Base-by-base conservation (phyloP, 106 monocot species). In the Dendrobium nobile region DNA sequence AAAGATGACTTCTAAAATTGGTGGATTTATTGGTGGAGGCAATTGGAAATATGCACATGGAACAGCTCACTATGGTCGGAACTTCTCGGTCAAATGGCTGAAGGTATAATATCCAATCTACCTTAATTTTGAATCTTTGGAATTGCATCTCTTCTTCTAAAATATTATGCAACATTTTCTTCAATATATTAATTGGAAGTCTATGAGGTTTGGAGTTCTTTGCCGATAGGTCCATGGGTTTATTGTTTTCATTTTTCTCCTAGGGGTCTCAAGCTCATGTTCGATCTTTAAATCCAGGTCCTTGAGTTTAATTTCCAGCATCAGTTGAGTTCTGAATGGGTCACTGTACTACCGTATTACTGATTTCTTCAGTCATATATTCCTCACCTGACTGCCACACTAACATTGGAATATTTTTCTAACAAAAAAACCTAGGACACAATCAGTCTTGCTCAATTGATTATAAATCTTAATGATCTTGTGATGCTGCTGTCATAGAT, bases 1-100 rank as follows among this genome's bases (percentile, higher is more conserved):
- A 80, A 99, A 99, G 82, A 99, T 99, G 99, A 99, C 91, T 77
- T 99, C 99, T 61, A 92, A 88, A 86, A 99, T 99, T 88, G 99
- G 99, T 67, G 99, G 99, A 68, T 95, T 85, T 93, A 61, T 90
- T 88, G 99, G 95, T 72, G 99, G 99, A 73, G 99, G 99, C 3
- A 99, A 99, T 79, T 99, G 99, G 99, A 99, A 99, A 84, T 91
- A 88, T 90, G 95, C 99, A 37, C 92, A 95, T 90, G 99, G 99
- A 78, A 95, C 99, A 70, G 93, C 99, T 77, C 95, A 99, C 87
- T 99, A 99, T 93, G 95, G 99, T 16, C 92, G 99, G 1, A 99
- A 95, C 61, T 99, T 99, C 85, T 99, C 99, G 2, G 82, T 99
- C 26, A 88, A 95, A 88, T 99, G 99, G 99, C 82, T 99, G 58